Evolutionary conservation across 164 flowering plant genomes (phyloP).

Genomic region (Nymphaea thermarum): DNA sequence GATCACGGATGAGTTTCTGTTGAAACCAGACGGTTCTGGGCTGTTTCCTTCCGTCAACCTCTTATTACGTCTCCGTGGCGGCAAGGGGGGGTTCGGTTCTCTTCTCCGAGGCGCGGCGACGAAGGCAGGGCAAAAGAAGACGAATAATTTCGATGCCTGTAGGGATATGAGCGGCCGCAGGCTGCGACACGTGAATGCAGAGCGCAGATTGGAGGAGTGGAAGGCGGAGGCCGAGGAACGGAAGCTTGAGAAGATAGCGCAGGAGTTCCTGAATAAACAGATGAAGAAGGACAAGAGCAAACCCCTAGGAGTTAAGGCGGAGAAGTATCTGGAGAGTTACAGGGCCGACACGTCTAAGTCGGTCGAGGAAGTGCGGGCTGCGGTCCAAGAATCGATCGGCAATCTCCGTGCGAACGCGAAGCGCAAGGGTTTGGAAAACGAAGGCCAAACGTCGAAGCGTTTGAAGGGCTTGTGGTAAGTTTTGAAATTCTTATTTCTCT

Average conservation of each 20-base stretch:
- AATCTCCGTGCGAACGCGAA: conserved; percentile 26
- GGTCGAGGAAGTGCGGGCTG: conserved; percentile 47
- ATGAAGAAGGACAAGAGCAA: conserved; percentile 29
- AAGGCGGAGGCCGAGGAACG: conserved; percentile 68
- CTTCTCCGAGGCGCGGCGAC: conserved; percentile 91
- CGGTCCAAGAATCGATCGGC: conserved; percentile 24
- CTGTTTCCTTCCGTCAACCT: conserved; percentile 31
- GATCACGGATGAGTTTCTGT: conserved; percentile 15
- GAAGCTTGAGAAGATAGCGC: conserved; percentile 79
- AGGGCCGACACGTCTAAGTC: conserved; percentile 62
- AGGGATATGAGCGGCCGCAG: conserved; percentile 95
- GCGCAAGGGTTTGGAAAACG: conserved; percentile 17
- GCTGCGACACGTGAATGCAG: conserved; percentile 87
- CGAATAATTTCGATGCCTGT: conserved; percentile 94
- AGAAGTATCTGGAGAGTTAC: conserved; percentile 64
- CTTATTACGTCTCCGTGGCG: conserved; percentile 52
- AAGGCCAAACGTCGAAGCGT: conserved; percentile 31
- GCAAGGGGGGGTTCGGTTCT: conserved; percentile 97
- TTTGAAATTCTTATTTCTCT: too few species aligned
- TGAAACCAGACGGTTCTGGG: conserved; percentile 11
- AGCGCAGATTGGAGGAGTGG: conserved; percentile 96
- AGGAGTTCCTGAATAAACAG: conserved; percentile 75
- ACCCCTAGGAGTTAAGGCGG: conserved; percentile 5
- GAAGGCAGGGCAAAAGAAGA: conserved; percentile 97
- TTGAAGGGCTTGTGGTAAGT: conserved; percentile 22